Conservation (phyloP, 805 yeast species). For the Sungouiozyma ichnusensis region DNA sequence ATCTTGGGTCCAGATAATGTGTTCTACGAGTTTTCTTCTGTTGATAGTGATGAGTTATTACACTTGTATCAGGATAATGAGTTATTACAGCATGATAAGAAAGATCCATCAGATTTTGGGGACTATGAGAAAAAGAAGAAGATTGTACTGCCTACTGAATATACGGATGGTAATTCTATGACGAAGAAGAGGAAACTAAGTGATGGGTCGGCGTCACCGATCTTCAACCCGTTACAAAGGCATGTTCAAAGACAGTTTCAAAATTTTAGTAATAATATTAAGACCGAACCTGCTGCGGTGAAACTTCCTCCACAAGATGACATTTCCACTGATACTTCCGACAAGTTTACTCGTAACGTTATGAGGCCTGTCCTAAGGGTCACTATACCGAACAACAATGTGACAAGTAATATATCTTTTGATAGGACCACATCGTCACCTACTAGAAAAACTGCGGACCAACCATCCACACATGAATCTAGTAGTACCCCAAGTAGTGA, state of each 20-base stretch:
- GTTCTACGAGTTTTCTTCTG: conserved; percentile 75
- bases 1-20: conserved; percentile 76
- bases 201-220: conserved; percentile 4
- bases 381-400: conserved; percentile 46
- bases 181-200: conserved; percentile 5
- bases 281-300: not conserved
- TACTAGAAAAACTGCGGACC: not conserved
- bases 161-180: conserved; percentile 5
- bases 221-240: conserved; percentile 19
- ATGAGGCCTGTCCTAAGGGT: conserved; percentile 51
- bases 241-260: conserved; percentile 22
- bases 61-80: conserved; percentile 29
- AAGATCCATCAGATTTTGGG: conserved; percentile 59
- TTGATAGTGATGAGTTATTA: conserved; percentile 46
- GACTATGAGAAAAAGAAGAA: conserved; percentile 34
- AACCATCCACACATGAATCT: conserved; percentile 16
- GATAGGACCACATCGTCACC: conserved; percentile 29
- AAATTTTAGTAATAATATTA: conserved; percentile 12
- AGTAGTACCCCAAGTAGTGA: not conserved
- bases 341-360: not conserved
- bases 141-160: conserved; percentile 7
- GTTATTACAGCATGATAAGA: conserved; percentile 41
- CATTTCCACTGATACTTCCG: not conserved
- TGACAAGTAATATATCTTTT: conserved; percentile 19
- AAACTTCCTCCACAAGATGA: not conserved